Conservation (phyloP, 805 yeast species). For the Osmozyma mogii region DNA sequence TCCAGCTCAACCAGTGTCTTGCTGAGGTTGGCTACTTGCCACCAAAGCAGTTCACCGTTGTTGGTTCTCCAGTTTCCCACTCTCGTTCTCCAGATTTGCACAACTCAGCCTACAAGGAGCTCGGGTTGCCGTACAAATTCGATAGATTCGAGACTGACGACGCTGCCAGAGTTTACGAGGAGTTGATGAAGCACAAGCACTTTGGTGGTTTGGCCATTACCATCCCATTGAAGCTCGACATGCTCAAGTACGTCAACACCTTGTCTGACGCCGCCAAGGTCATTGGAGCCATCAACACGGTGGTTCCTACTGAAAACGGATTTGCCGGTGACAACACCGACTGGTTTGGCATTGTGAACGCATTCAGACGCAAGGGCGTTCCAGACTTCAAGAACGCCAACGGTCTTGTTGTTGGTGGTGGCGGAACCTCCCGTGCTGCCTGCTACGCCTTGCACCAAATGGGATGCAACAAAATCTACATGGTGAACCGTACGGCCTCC, state of each 20-base stretch:
- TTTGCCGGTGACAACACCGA: conserved; percentile 89
- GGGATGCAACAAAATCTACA: conserved; percentile 71
- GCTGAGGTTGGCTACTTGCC: conserved; percentile 55
- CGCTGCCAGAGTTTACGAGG: conserved; percentile 46
- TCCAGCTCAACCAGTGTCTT: conserved; percentile 52
- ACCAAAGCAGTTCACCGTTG: conserved; percentile 56
- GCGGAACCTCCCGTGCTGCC: conserved; percentile 96
- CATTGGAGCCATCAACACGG: conserved; percentile 95
- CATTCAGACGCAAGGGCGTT: conserved; percentile 59
- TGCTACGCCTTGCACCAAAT: conserved; percentile 71
- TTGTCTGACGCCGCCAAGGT: conserved; percentile 66
- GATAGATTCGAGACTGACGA: conserved; percentile 59
- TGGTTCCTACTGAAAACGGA: conserved; percentile 46
- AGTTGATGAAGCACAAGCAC: conserved; percentile 37
- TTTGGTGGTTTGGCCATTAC: conserved; percentile 97
- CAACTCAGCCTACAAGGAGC: conserved; percentile 63
- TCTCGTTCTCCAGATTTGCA: conserved; percentile 88
- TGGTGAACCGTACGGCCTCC: conserved; percentile 70
- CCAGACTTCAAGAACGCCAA: conserved; percentile 29
- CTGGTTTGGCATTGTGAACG: conserved; percentile 78
- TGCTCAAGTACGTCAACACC: conserved; percentile 57
- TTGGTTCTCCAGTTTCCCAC: conserved; percentile 77
- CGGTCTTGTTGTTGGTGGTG: conserved; percentile 90
- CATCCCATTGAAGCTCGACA: conserved; percentile 82
- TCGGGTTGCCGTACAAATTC: conserved; percentile 74